phyloP scores from a whole-genome alignment of 208 protist genomes.

The Acanthamoeba healyi region DNA sequence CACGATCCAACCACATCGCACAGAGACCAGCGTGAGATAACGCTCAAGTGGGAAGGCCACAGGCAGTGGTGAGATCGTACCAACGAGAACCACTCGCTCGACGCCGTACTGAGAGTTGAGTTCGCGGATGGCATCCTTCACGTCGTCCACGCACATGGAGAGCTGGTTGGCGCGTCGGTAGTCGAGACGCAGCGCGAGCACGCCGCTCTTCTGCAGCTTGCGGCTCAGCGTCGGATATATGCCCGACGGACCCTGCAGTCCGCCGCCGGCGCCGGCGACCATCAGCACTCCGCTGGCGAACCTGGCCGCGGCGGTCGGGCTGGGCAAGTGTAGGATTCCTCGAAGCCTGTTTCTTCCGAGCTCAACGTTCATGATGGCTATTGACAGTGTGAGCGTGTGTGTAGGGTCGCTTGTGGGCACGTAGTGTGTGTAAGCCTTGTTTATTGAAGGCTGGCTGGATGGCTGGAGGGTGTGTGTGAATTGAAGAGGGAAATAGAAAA shows the following conservation, averaged over 20 bases:
- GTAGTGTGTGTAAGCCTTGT: neutral
- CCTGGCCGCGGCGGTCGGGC: neutral
- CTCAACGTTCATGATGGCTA: constrained; percentile 28
- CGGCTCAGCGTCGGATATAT: constrained; percentile 42
- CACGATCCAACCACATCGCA: no score
- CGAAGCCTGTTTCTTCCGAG: constrained; percentile 27
- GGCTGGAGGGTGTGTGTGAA: neutral
- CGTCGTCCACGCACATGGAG: constrained; percentile 49
- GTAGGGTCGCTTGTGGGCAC: no score
- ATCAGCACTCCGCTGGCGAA: neutral
- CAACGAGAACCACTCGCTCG: neutral
- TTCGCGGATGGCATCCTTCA: neutral
- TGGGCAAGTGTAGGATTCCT: constrained; percentile 44
- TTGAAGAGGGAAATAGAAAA: neutral
- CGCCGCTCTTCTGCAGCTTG: constrained; percentile 48
- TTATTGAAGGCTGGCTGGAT: neutral
- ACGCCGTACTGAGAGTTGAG: constrained; percentile 27
- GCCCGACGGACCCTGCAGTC: constrained; percentile 34
- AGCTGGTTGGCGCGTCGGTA: constrained; percentile 42
- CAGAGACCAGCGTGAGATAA: neutral
- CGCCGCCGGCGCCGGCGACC: constrained; percentile 35
- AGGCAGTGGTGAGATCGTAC: neutral
- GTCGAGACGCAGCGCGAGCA: constrained; percentile 27
- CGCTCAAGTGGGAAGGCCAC: neutral
- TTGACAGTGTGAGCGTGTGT: neutral